Evolutionary conservation across 2,329 filamentous ascomycete genomes (phyloP).

Genomic region (Meredithiella fracta): DNA sequence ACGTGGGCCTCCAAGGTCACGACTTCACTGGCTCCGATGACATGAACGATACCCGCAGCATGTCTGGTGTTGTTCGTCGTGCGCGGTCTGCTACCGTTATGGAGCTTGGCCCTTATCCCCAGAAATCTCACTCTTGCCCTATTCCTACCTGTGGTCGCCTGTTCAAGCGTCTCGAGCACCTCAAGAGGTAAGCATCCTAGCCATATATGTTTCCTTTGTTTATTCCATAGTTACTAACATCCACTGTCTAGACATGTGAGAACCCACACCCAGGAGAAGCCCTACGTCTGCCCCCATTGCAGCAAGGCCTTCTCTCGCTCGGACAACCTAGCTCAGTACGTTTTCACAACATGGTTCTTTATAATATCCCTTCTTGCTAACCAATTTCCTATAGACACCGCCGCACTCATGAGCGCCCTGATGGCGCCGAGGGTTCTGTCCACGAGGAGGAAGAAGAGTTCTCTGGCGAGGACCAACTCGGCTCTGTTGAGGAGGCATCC

Average conservation of each 20-base stretch:
- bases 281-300: slow-evolving; percentile 93
- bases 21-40: slow-evolving; percentile 54
- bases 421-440: slow-evolving; percentile 40
- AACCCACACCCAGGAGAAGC: slow-evolving; percentile 97
- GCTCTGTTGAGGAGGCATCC: slow-evolving; percentile 63
- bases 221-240: slow-evolving; percentile 20
- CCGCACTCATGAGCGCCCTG: slow-evolving; percentile 49
- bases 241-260: slow-evolving; percentile 68
- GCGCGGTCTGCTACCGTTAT: slow-evolving; percentile 90
- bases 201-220: slow-evolving; percentile 20
- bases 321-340: slow-evolving; percentile 96
- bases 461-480: slow-evolving; percentile 68
- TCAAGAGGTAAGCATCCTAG: slow-evolving; percentile 69
- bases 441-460: slow-evolving; percentile 71
- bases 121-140: slow-evolving; percentile 98
- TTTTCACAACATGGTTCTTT: slow-evolving; percentile 22
- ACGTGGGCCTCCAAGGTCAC: slow-evolving; percentile 52
- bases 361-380: slow-evolving; percentile 22
- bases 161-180: slow-evolving; percentile 97
- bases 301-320: slow-evolving; percentile 97
- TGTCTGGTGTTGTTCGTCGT: slow-evolving; percentile 69
- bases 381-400: slow-evolving; percentile 54
- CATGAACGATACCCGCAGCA: slow-evolving; percentile 42
- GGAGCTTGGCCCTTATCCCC: slow-evolving; percentile 89
- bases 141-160: slow-evolving; percentile 93